Evolutionary conservation across 306 rosid species (phyloP).

Genomic region (Gleditsia sinensis): DNA sequence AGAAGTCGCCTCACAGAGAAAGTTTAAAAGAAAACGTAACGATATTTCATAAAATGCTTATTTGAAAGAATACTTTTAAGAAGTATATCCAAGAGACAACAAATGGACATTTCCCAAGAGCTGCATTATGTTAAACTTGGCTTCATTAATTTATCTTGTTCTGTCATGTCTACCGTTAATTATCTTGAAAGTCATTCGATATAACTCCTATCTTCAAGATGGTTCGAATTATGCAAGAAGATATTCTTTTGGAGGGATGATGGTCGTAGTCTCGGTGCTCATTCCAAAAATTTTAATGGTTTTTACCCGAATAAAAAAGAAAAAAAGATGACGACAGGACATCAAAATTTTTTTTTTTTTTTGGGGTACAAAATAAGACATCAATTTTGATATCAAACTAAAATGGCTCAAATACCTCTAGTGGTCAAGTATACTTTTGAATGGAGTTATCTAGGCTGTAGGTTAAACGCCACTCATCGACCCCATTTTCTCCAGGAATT

Average conservation of each 20-base stretch:
- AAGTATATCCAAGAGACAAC: slow-evolving; percentile 31
- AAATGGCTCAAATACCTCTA: too few relatives aligned
- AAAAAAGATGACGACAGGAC: too few relatives aligned
- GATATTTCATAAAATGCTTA: slow-evolving; percentile 18
- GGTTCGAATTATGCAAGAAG: too few relatives aligned
- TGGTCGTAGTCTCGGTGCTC: not conserved
- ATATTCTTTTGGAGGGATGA: too few relatives aligned
- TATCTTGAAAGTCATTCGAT: not conserved
- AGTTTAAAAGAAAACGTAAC: slow-evolving; percentile 45
- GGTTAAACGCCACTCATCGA: too few relatives aligned
- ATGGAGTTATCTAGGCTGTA: too few relatives aligned
- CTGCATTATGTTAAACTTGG: not conserved
- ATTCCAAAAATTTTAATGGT: not conserved
- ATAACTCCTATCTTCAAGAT: too few relatives aligned
- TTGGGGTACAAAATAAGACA: too few relatives aligned
- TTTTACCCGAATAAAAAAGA: not conserved
- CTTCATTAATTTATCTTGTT: not conserved
- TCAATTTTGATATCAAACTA: too few relatives aligned
- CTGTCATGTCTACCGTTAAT: not conserved
- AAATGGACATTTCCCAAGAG: slow-evolving; percentile 12
- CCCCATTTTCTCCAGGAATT: too few relatives aligned
- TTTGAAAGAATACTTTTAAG: slow-evolving; percentile 13
- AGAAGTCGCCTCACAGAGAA: slow-evolving; percentile 38
- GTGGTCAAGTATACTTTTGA: too few relatives aligned
- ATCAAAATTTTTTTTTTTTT: too few relatives aligned